These are phyloP conservation scores for Xerocomellus dryophilus DNA, from an alignment of 768 basidiomycete genomes.

Conservation along the genomic window DNA sequence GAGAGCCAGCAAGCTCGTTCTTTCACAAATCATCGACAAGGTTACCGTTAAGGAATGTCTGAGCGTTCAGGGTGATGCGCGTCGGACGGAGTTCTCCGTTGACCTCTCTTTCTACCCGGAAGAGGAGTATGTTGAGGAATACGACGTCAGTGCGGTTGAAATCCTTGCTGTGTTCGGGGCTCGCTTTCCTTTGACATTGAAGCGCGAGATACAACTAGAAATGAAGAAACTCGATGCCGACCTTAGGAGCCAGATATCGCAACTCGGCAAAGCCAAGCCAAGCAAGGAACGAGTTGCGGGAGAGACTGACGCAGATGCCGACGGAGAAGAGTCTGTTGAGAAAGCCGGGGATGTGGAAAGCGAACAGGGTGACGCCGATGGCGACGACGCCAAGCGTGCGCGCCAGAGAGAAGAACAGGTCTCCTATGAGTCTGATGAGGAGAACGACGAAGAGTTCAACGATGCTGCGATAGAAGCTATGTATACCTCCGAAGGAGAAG, in stretches of 20 bases:
- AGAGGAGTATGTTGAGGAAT: constrained; percentile 79
- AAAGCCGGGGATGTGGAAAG: constrained; percentile 62
- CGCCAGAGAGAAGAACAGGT: constrained; percentile 70
- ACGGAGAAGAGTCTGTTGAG: constrained; percentile 42
- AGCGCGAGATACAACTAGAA: constrained; percentile 82
- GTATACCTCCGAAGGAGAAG: constrained; percentile 48
- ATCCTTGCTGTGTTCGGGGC: constrained; percentile 68
- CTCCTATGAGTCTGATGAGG: constrained; percentile 65
- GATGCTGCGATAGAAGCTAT: constrained; percentile 62
- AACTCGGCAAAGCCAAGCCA: constrained; percentile 78
- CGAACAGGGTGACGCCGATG: constrained; percentile 81
- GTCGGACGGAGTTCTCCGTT: constrained; percentile 78
- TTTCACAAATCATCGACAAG: constrained; percentile 84
- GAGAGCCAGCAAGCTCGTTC: constrained; percentile 75
- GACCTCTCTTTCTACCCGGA: constrained; percentile 82
- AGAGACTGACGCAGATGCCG: constrained; percentile 49
- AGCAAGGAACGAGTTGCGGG: constrained; percentile 41
- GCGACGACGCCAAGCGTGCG: constrained; percentile 71
- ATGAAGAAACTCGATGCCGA: constrained; percentile 83
- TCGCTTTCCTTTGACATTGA: constrained; percentile 76
- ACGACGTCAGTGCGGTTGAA: constrained; percentile 69
- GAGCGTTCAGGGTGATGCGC: constrained; percentile 58
- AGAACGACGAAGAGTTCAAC: constrained; percentile 44
- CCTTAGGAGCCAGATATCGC: constrained; percentile 70
- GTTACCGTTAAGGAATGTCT: constrained; percentile 80